phyloP scores from a whole-genome alignment of 768 basidiomycete genomes.

The Thelephora aurantiotincta region DNA sequence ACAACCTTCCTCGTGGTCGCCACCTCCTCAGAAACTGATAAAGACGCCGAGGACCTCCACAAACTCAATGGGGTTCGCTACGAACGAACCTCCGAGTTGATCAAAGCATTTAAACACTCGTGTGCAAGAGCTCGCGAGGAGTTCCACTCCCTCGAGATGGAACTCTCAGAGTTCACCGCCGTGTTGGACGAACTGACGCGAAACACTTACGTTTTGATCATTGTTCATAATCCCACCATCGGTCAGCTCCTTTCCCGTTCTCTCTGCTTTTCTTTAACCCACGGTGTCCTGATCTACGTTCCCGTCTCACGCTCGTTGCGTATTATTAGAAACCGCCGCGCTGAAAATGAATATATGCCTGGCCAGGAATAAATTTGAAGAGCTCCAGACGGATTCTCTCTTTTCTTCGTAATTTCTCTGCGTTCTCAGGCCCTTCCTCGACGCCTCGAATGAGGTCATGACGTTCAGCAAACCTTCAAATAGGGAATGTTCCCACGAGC shows the following conservation, averaged over 20 bases:
- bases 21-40: slow-evolving; percentile 44
- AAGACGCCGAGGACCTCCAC: slow-evolving; percentile 18
- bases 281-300: slow-evolving; percentile 1
- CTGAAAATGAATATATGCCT: slow-evolving; percentile 79
- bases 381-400: slow-evolving; percentile 66
- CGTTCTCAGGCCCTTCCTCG: no score
- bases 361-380: slow-evolving; percentile 78
- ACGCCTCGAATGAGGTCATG: no score
- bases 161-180: slow-evolving; percentile 72
- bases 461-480: no score
- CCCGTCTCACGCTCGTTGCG: slow-evolving; percentile 1
- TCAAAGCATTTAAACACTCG: slow-evolving; percentile 91
- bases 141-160: slow-evolving; percentile 79
- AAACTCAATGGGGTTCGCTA: slow-evolving; percentile 58
- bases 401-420: slow-evolving; percentile 1
- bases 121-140: slow-evolving; percentile 78
- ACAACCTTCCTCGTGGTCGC: slow-evolving; percentile 98
- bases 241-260: slow-evolving; percentile 30
- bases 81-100: slow-evolving; percentile 81
- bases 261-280: background rate
- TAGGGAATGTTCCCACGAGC: no score
- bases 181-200: slow-evolving; percentile 86
- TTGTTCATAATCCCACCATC: slow-evolving; percentile 81
- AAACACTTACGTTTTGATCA: slow-evolving; percentile 86
- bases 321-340: slow-evolving; percentile 63